Evolutionary conservation across 345 rosid species (phyloP), one percentile per base, ranked within the genome.

Genomic region (Hibiscus tridactylites): DNA sequence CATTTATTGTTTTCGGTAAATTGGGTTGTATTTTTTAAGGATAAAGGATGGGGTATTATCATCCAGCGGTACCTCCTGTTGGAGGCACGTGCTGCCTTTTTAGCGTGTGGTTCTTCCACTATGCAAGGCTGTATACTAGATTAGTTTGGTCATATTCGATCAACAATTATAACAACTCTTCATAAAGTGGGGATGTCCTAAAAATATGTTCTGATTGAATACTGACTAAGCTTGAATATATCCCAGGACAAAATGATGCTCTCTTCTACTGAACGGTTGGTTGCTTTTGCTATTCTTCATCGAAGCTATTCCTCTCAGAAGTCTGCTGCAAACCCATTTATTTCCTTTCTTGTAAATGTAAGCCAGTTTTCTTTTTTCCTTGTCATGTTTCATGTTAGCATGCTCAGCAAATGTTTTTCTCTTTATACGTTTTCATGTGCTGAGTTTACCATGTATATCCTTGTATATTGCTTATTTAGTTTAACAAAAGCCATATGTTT

Each of bases 201-300:
- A 3, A 12, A 29, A 49, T 11, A 61, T 52, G 69, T 81, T 61
- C 61, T 28, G 29, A 19, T 28, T 37, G 19, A 64, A 9, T 11
- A 26, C 61, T 69, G 50, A 71, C 26, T 39, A 10, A 58, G 62
- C 50, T 72, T 58, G 28, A 52, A 42, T 66, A 6, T 47, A 59
- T 71, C 70, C 75, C 96, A 92, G 97, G 96, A 90, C 42, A 83
- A 63, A 49, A 70, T 61, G 77, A 66, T 80, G 44, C 85, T 95
- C 66, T 62, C 68, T 61, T 72, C 84, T 49, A 73, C 88, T 0
- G 96, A 95, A 77, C 97, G 97, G n/a, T 74, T 95, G 53, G 82
- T 87, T 65, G 90, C 90, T 24, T 88, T 87, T 76, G 82, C 88
- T 76, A 82, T 90, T 78, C 83, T 90, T 42, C 82, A 83, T 78